Evolutionary conservation across 768 basidiomycete genomes (phyloP), one percentile per base, ranked within the genome.

Genomic region (Mycena epipterygia): DNA sequence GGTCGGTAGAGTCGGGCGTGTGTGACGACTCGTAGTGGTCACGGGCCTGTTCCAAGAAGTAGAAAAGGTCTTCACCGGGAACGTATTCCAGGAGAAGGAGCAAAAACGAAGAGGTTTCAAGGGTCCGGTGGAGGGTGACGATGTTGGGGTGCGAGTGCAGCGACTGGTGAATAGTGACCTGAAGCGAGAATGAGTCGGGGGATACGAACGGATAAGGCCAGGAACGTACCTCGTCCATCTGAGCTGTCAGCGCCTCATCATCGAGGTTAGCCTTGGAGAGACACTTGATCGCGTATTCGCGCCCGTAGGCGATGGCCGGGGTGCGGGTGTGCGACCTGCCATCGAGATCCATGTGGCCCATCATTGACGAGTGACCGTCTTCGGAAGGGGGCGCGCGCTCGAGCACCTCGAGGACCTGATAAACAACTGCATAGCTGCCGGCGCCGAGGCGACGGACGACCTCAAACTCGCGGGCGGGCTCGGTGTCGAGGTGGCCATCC

Each of bases 41-140:
- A 80, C 93, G 91, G 71, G 95, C 91, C 85, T 98, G 95, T 85
- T 98, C 97, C 57, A 99, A 89, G 87, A 98, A 99, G 84, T 96
- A 99, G 82, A 96, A 99, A 73, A 99, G 86, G 81, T 99, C 97
- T 82, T 98, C 95, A 58, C 97, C 97, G 19, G 96, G 96, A 71
- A 98, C 97, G 79, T 93, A 95, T 84, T 99, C 97, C 73, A 99
- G 87, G 52, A 99, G 86, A 73, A 99, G 91, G 73, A 99, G 91
- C 9, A 99, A 86, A 81, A 95, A 98, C 33, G 95, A 92, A 63
- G 90, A 87, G 3, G 96, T 98, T 82, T 99, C 96, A 75, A 97
- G 88, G 1, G 98, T 97, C 74, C 93, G 92, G 80, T 97, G 91
- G 32, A 99, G 89, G 30, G 97, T 96, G 74, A 97, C 98, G 73